Percentiles rank a stretch among this genome's conserved stretches.
phyloP scores from a whole-genome alignment of 208 protist species.

The Crithidia sp. region DNA sequence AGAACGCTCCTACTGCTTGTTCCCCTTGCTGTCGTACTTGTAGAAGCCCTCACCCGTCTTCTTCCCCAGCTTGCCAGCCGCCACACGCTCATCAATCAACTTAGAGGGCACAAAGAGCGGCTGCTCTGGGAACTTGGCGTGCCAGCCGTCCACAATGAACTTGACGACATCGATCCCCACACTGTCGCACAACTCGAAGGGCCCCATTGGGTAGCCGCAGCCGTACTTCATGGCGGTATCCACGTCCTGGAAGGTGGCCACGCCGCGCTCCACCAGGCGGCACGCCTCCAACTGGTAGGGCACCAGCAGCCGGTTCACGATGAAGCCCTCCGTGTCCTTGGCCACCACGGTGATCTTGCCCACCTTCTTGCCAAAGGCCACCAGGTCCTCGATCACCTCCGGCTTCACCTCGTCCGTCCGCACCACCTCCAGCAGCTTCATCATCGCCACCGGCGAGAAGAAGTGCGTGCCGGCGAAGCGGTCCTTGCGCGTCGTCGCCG shows the following conservation, averaged over 20 bases:
- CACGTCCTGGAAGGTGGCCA: slow-evolving; percentile 77
- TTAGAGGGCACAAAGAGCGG: slow-evolving; percentile 64
- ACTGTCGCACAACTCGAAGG: slow-evolving; percentile 82
- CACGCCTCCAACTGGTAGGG: slow-evolving; percentile 83
- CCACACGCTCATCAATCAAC: slow-evolving; percentile 64
- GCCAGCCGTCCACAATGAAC: slow-evolving; percentile 79
- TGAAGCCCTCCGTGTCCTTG: slow-evolving; percentile 89
- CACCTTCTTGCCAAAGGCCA: slow-evolving; percentile 54
- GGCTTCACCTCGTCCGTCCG: slow-evolving; percentile 54
- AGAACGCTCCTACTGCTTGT: slow-evolving; percentile 6
- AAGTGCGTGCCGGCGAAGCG: slow-evolving; percentile 89
- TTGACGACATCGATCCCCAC: slow-evolving; percentile 79
- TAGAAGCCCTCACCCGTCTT: slow-evolving; percentile 93
- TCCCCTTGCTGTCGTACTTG: slow-evolving; percentile 64
- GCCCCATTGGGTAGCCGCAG: slow-evolving; percentile 91
- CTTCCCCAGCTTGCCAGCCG: slow-evolving; percentile 76
- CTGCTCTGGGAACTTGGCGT: slow-evolving; percentile 59
- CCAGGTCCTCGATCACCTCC: slow-evolving; percentile 52
- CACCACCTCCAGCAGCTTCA: slow-evolving; percentile 93
- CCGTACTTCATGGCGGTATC: slow-evolving; percentile 91
- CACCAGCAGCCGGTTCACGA: slow-evolving; percentile 91
- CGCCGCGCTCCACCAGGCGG: slow-evolving; percentile 80
- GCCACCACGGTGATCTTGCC: slow-evolving; percentile 72
- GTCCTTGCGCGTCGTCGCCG: slow-evolving; percentile 54
- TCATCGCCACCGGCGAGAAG: slow-evolving; percentile 91